Percentiles rank a stretch among this genome's conserved stretches.
These are phyloP conservation scores for Leucoagaricus sp. DNA, from an alignment of 1,284 basidiomycete genomes.

Conservation along the genomic window DNA sequence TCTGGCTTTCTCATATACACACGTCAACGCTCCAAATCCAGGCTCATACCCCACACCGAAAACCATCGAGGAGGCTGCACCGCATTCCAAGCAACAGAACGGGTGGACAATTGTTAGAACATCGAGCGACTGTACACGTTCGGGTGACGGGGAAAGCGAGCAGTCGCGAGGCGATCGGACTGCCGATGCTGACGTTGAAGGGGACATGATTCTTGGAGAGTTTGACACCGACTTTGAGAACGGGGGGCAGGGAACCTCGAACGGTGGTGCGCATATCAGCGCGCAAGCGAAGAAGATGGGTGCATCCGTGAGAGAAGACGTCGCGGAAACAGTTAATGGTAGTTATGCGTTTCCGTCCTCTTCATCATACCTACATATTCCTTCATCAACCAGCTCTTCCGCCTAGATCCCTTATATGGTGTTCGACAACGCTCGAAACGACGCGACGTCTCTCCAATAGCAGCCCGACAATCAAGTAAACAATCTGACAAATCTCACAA, in stretches of 20 bases:
- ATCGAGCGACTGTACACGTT: conserved; percentile 30
- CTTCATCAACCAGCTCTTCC: conserved; percentile 17
- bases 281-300: conserved; percentile 46
- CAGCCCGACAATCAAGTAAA: conserved; percentile 24
- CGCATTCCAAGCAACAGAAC: conserved; percentile 44
- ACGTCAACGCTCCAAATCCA: conserved; percentile 73
- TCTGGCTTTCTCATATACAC: conserved; percentile 80
- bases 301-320: conserved; percentile 61
- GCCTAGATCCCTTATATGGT: conserved; percentile 59
- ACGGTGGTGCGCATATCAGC: conserved; percentile 21
- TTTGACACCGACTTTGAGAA: conserved; percentile 56
- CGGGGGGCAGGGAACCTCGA: conserved; percentile 32
- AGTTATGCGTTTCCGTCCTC: conserved; percentile 22
- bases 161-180: conserved; percentile 37
- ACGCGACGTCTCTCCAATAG: conserved; percentile 35
- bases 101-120: conserved; percentile 73
- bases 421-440: conserved; percentile 45
- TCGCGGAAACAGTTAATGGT: conserved; percentile 76
- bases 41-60: conserved; percentile 66
- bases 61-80: conserved; percentile 25
- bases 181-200: conserved; percentile 59
- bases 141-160: conserved; percentile 31
- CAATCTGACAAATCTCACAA: conserved; percentile 29
- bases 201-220: conserved; percentile 75
- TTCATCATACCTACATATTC: conserved; percentile 10